Conservation (phyloP, 2,329 filamentous ascomycete species). For the Drechslerella stenobrocha region DNA sequence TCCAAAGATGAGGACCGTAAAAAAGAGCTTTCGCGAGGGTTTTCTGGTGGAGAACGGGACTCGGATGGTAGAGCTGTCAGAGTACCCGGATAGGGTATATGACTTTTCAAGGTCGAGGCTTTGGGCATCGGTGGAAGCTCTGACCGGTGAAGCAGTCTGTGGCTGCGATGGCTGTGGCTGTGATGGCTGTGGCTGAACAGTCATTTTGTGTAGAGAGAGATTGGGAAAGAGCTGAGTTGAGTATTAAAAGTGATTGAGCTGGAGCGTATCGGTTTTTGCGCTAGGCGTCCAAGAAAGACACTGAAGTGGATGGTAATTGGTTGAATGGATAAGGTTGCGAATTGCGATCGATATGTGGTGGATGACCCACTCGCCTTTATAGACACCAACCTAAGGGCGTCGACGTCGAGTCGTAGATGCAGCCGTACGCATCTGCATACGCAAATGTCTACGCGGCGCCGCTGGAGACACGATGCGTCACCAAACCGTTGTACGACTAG, state of each 20-base stretch:
- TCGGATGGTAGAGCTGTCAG: constrained; percentile 30
- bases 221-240: too few species aligned
- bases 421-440: background rate
- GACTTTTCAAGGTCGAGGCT: constrained; percentile 37
- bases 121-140: constrained; percentile 15
- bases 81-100: constrained; percentile 7
- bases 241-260: too few species aligned
- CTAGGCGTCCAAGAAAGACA: too few species aligned
- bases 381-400: too few species aligned
- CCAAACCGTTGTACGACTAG: too few species aligned
- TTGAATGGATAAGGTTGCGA: background rate
- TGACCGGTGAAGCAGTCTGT: constrained; percentile 2
- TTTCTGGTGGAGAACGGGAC: constrained; percentile 27
- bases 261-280: too few species aligned
- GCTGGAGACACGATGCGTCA: too few species aligned
- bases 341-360: constrained; percentile 13
- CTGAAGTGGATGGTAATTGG: too few species aligned
- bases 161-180: background rate
- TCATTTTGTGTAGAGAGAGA: too few species aligned
- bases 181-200: constrained; percentile 5
- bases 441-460: too few species aligned
- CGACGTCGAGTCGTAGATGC: background rate
- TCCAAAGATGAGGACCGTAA: constrained; percentile 15
- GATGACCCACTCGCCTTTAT: background rate
- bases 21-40: constrained; percentile 35